A percentile compares a stretch with the other conserved stretches of the same genome.
phyloP scores from a whole-genome alignment of 805 yeast species.

The Torulaspora maleeae region DNA sequence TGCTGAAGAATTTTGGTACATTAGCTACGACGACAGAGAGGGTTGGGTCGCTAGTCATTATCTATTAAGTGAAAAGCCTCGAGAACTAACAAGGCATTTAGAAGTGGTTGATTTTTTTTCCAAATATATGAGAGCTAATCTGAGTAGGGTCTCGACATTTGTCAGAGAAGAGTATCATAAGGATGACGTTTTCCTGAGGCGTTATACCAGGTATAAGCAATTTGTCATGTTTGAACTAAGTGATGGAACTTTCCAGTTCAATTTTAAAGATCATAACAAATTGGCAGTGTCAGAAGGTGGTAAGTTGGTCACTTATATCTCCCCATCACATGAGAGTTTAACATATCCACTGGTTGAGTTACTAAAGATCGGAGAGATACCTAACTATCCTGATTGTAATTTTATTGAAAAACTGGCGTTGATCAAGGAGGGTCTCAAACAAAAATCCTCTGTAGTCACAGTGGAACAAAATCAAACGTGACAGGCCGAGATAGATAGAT shows the following conservation, averaged over 20 bases:
- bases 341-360: slow-evolving; percentile 54
- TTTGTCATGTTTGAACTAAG: slow-evolving; percentile 91
- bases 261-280: slow-evolving; percentile 93
- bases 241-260: slow-evolving; percentile 89
- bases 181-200: slow-evolving; percentile 71
- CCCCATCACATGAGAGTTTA: slow-evolving; percentile 67
- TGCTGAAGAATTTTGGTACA: slow-evolving; percentile 61
- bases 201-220: slow-evolving; percentile 73
- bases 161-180: slow-evolving; percentile 51
- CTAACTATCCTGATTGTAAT: slow-evolving; percentile 45
- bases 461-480: slow-evolving; percentile 19
- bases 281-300: slow-evolving; percentile 75
- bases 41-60: slow-evolving; percentile 55
- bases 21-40: slow-evolving; percentile 43
- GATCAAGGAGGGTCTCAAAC: slow-evolving; percentile 62
- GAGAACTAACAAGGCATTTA: slow-evolving; percentile 57
- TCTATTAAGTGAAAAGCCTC: slow-evolving; percentile 41
- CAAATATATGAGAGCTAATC: slow-evolving; percentile 85
- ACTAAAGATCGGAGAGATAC: slow-evolving; percentile 44
- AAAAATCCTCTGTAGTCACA: slow-evolving; percentile 33
- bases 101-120: slow-evolving; percentile 86
- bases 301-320: slow-evolving; percentile 70
- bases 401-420: slow-evolving; percentile 44
- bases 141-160: slow-evolving; percentile 64
- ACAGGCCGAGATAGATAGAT: neutral